These are phyloP conservation scores for Tuber indicum DNA, from an alignment of 495 filamentous ascomycete genomes.

Conservation along the genomic window DNA sequence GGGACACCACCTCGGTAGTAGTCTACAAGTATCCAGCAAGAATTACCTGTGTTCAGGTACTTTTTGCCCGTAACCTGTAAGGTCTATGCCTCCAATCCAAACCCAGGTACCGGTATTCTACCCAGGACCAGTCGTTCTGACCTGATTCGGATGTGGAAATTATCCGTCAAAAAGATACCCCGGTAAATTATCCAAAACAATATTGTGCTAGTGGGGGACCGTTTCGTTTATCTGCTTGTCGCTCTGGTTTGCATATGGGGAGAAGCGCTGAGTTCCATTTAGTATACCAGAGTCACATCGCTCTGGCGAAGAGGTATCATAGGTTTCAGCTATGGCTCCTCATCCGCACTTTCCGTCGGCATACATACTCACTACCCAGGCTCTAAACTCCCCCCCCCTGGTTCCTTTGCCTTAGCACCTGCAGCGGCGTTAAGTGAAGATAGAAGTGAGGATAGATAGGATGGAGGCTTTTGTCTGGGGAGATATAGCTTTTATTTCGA, in stretches of 20 bases:
- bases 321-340: neutral
- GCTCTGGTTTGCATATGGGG: neutral
- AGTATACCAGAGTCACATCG: neutral
- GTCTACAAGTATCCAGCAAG: too few species aligned
- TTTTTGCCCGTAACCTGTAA: neutral
- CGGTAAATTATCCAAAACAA: neutral
- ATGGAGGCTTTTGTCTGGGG: neutral
- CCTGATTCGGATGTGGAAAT: neutral
- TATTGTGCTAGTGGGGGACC: too few species aligned
- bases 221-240: too few species aligned
- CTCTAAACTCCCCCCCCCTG: neutral
- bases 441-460: neutral
- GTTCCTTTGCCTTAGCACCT: neutral
- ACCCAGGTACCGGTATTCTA: neutral
- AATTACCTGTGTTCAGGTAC: too few species aligned
- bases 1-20: neutral
- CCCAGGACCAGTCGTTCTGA: neutral
- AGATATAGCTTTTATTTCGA: neutral
- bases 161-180: neutral
- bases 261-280: neutral
- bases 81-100: neutral
- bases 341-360: neutral
- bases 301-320: neutral
- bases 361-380: neutral
- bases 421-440: neutral